Evolutionary conservation across 106 monocot species (phyloP).

Genomic region (Dendrobium nobile): DNA sequence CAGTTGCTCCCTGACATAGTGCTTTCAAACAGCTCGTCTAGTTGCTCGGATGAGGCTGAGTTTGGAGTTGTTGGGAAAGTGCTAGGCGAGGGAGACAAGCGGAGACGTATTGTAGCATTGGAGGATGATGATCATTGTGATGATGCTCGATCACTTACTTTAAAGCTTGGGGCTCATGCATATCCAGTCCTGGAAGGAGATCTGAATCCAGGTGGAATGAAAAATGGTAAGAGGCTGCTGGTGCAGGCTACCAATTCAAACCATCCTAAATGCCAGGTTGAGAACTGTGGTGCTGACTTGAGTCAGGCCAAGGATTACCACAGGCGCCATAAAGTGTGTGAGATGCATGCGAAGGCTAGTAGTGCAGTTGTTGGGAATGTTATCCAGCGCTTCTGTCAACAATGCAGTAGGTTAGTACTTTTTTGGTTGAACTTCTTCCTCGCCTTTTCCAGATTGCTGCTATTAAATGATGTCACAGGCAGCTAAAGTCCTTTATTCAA

Average conservation of each 20-base stretch:
- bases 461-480: not conserved
- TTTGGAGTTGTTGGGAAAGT: slow-evolving; percentile 12
- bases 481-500: not conserved
- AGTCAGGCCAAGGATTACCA: slow-evolving; percentile 48
- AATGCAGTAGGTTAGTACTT: slow-evolving; percentile 58
- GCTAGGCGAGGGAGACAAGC: slow-evolving; percentile 29
- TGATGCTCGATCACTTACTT: slow-evolving; percentile 25
- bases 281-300: slow-evolving; percentile 44
- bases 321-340: slow-evolving; percentile 66
- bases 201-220: slow-evolving; percentile 4
- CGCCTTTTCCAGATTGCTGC: not conserved
- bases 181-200: slow-evolving; percentile 22
- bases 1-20: slow-evolving; percentile 19
- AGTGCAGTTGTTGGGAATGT: slow-evolving; percentile 39
- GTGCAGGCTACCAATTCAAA: slow-evolving; percentile 15
- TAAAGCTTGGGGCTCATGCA: slow-evolving; percentile 38
- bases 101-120: slow-evolving; percentile 20
- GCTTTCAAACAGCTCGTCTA: slow-evolving; percentile 17
- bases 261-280: slow-evolving; percentile 39
- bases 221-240: slow-evolving; percentile 34
- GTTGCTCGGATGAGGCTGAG: slow-evolving; percentile 25
- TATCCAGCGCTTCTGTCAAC: slow-evolving; percentile 63
- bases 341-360: slow-evolving; percentile 56
- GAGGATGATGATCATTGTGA: slow-evolving; percentile 25
- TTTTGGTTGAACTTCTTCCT: not conserved